Base-by-base conservation (phyloP, 306 rosid genomes). In the Acacia confusa region DNA sequence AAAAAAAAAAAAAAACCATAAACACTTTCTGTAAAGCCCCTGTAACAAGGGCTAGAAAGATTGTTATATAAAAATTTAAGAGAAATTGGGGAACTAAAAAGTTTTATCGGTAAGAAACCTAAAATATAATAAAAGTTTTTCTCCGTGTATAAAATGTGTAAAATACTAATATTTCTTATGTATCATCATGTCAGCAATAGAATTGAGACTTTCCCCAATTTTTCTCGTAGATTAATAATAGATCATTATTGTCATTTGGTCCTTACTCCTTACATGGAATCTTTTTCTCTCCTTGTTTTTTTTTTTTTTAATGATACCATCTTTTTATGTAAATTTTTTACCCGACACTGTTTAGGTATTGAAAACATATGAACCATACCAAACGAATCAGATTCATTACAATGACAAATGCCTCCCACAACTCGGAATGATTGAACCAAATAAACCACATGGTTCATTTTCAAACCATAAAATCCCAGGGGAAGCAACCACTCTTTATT, bases 331-430 rank as follows among this genome's bases (percentile, higher is more conserved):
- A 2, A 20, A 20, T 20, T 20, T 55, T 20, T 53, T 55, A 55
- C 61, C 27, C 4, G 12, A 55, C 27, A 57, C 10, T 57, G 3
- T 57, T 22, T n/a, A 57, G 28, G 30, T 57, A 57, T 22, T 22
- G 64, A 22, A 57, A 57, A 22, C 64, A 9, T 22, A 57, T 9
- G 14, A 57, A n/a, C 14, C 64, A 57, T 22, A 22, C 28, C 28
- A n/a, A 57, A 57, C 28, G 64, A 57, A 57, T 57, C 28, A 22
- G n/a, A n/a, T 57, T 30, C 8, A 16, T 32, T 15, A 13, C 6
- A 32, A 65, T 43, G 22, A 32, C 83, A 14, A 71, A 72, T 7
- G 58, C 75, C 38, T 41, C 84, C 68, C 24, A 64, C 79, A 24
- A 13, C 9, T 16, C 16, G 30, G 22, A 1, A 38, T 44, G 71